These are phyloP conservation scores for Brettanomyces naardenensis DNA, from an alignment of 805 yeast species.

Conservation along the genomic window DNA sequence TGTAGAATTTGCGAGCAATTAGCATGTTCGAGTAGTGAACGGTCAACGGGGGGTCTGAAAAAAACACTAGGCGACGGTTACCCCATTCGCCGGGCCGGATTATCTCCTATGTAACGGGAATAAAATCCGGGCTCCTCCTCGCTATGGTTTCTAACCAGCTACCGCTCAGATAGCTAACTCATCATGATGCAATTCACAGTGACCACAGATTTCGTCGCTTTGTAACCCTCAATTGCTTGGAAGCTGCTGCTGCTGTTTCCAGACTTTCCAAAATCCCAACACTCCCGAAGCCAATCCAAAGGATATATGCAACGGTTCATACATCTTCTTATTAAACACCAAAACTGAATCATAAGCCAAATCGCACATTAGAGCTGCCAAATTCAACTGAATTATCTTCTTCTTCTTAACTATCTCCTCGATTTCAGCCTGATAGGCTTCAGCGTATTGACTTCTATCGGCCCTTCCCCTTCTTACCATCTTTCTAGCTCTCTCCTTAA, in stretches of 20 bases:
- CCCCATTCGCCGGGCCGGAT: too few relatives aligned
- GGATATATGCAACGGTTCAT: constrained; percentile 20
- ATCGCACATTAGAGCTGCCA: constrained; percentile 37
- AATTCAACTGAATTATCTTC: constrained; percentile 29
- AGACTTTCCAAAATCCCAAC: constrained; percentile 25
- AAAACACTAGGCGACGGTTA: too few relatives aligned
- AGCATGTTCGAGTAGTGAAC: too few relatives aligned
- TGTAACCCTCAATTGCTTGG: too few relatives aligned
- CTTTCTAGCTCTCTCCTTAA: constrained; percentile 43
- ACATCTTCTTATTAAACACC: constrained; percentile 32
- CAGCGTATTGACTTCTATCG: constrained; percentile 4
- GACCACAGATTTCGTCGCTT: too few relatives aligned
- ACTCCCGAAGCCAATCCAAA: constrained; percentile 27
- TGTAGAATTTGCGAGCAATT: too few relatives aligned
- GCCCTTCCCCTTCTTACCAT: constrained; percentile 9
- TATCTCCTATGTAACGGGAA: too few relatives aligned
- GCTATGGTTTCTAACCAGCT: too few relatives aligned
- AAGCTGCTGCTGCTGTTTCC: constrained; percentile 3
- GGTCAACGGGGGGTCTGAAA: too few relatives aligned
- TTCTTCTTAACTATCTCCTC: constrained; percentile 21
- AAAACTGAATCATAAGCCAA: constrained; percentile 39
- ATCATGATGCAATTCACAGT: too few relatives aligned
- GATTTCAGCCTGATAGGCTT: constrained; percentile 3
- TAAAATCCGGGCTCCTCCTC: too few relatives aligned
- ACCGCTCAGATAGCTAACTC: too few relatives aligned